These are phyloP conservation scores for Annulohypoxylon bovei DNA, from an alignment of 495 filamentous ascomycete genomes.

Conservation along the genomic window DNA sequence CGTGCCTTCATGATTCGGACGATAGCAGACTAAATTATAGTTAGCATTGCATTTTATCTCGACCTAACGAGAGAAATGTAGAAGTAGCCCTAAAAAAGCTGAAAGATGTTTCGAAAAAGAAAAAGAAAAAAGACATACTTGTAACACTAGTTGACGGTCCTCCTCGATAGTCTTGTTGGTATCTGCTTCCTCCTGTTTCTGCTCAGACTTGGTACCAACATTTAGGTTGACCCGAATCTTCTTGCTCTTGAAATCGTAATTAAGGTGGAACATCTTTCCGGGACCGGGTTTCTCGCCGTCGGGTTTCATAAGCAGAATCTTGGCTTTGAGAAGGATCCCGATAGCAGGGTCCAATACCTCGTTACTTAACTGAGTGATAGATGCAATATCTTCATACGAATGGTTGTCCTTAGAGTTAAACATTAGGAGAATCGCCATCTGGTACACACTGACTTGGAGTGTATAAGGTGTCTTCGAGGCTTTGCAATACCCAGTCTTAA, in stretches of 20 bases:
- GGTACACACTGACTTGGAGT: constrained; percentile 96
- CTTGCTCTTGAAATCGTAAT: constrained; percentile 96
- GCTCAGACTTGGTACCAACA: constrained; percentile 90
- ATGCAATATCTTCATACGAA: constrained; percentile 85
- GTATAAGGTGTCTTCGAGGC: constrained; percentile 89
- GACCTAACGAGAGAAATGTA: not conserved
- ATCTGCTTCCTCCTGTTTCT: constrained; percentile 93
- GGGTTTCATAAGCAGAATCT: constrained; percentile 75
- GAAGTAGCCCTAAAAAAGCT: not conserved
- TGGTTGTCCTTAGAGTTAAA: constrained; percentile 93
- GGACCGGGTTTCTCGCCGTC: constrained; percentile 79
- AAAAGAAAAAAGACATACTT: constrained; percentile 80
- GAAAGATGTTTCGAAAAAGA: not conserved
- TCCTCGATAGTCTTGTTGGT: constrained; percentile 99
- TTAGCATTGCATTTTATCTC: constrained; percentile 21
- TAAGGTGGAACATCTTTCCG: constrained; percentile 79
- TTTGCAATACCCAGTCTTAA: constrained; percentile 92
- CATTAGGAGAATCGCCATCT: constrained; percentile 95
- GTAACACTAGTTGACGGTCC: constrained; percentile 93
- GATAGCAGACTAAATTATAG: constrained; percentile 81
- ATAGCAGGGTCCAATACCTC: constrained; percentile 89
- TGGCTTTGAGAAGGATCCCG: constrained; percentile 86
- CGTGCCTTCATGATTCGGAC: constrained; percentile 99
- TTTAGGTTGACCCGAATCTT: constrained; percentile 97
- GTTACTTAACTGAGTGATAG: constrained; percentile 76